Conservation (phyloP, 208 protist genomes). For the Angomonas ambiguus region DNA sequence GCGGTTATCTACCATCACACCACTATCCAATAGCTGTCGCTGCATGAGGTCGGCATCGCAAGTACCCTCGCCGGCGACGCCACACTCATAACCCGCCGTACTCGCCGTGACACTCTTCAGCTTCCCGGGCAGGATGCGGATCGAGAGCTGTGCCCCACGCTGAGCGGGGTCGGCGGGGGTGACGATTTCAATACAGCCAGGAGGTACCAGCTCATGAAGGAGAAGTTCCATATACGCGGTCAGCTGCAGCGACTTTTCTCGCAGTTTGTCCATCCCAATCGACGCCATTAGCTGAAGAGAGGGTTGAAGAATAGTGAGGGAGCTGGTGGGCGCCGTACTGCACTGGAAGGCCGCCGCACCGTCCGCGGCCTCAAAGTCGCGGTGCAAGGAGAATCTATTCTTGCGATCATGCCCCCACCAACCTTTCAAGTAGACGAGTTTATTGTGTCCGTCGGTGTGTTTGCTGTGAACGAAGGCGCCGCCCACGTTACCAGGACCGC, state of each 20-base stretch:
- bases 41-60: slow-evolving; percentile 45
- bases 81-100: slow-evolving; percentile 34
- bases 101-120: slow-evolving; percentile 15
- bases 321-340: slow-evolving; percentile 67
- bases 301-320: slow-evolving; percentile 60
- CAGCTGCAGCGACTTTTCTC: slow-evolving; percentile 80
- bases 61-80: slow-evolving; percentile 20
- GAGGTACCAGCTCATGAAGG: slow-evolving; percentile 56
- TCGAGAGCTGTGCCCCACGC: slow-evolving; percentile 87
- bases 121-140: slow-evolving; percentile 68
- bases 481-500: slow-evolving; percentile 86
- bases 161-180: slow-evolving; percentile 73
- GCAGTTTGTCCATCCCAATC: slow-evolving; percentile 62
- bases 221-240: slow-evolving; percentile 91
- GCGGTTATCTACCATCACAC: slow-evolving; percentile 53
- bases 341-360: slow-evolving; percentile 84
- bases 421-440: slow-evolving; percentile 62
- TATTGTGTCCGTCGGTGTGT: slow-evolving; percentile 42
- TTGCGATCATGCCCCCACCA: slow-evolving; percentile 90
- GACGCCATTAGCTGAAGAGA: slow-evolving; percentile 85
- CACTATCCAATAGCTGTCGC: slow-evolving; percentile 36
- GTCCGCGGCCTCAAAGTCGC: slow-evolving; percentile 41
- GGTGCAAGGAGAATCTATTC: slow-evolving; percentile 69
- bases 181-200: slow-evolving; percentile 67
- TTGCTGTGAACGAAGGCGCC: slow-evolving; percentile 90